Evolutionary conservation across 257 asterid genomes (phyloP), one percentile per base, ranked within the genome.

Genomic region (Rehmannia glutinosa): DNA sequence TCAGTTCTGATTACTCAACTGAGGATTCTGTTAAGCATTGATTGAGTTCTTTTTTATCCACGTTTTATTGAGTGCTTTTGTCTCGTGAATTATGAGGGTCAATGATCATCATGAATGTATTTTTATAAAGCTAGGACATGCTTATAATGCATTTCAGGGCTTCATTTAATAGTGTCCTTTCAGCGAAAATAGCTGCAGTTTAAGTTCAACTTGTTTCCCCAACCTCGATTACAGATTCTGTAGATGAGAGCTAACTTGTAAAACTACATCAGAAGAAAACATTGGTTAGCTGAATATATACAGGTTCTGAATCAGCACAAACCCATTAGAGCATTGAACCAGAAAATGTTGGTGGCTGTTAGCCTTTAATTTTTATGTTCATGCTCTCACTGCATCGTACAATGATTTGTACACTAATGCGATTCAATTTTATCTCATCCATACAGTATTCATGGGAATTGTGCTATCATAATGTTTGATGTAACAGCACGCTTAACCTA

Each of bases 401-500:
- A 10, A 25, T 8, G 13, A 7, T 52, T 52, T 35, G 20, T 15
- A 27, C 25, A 2, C 51, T 57, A 58, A 60, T 8, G 5, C 20
- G 36, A 25, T 24, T 36, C 54, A 28, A 43, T 25, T 15, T 23
- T 21, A 2, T 24, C n/a, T 41, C 39, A 42, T 62, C 36, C 1
- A 42, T 36, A 24, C 70, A 70, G 75, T 42, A 70, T 70, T 28
- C 75, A 70, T 38, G 75, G 75, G 16, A 52, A 70, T 19, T 70
- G 75, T 35, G 57, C 70, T 4, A 64, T 64, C 27, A 64, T 64
- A 1, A 64, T 64, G 70, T 64, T 64, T 52, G 70, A 64, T 32
- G 60, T 64, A 9, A 64, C 70, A 8, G 70, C 70, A 3, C 60
- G 70, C 9, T 17, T 64, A 46, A 64, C 70, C 32, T 64, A 64